Percentiles rank a stretch among this genome's conserved stretches.
These are phyloP conservation scores for Metarhizium guizhouense DNA, from an alignment of 2,329 filamentous ascomycete species.

Conservation along the genomic window DNA sequence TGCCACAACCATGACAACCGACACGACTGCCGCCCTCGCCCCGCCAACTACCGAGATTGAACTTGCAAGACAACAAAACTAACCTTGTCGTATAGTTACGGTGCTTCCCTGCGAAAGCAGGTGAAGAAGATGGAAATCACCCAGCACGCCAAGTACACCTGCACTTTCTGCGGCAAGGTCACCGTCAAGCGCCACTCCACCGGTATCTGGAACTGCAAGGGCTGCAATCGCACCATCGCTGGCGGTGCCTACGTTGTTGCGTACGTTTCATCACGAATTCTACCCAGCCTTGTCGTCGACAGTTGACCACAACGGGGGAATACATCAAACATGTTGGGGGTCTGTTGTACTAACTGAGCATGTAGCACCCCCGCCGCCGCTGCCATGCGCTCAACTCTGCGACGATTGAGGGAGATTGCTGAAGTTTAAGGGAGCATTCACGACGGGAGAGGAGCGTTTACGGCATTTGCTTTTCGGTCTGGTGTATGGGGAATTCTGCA, in stretches of 20 bases:
- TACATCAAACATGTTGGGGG: background rate
- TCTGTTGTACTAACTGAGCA: background rate
- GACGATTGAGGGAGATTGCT: constrained; percentile 93
- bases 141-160: constrained; percentile 94
- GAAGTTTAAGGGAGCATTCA: constrained; percentile 62
- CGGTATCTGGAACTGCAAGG: constrained; percentile 95
- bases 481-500: constrained; percentile 36
- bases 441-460: constrained; percentile 23
- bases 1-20: background rate
- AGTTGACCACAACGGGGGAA: background rate
- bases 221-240: constrained; percentile 75
- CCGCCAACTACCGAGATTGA: background rate
- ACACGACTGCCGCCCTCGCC: too few relatives aligned
- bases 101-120: constrained; percentile 97
- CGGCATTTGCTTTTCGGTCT: constrained; percentile 37
- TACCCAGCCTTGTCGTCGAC: background rate
- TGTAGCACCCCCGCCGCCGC: constrained; percentile 84
- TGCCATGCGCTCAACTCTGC: constrained; percentile 91
- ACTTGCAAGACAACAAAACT: background rate
- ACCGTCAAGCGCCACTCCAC: constrained; percentile 84
- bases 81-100: constrained; percentile 55
- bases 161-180: constrained; percentile 98
- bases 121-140: constrained; percentile 99
- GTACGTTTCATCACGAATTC: constrained; percentile 53
- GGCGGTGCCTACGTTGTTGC: constrained; percentile 87